Base-by-base conservation (phyloP, 495 filamentous ascomycete genomes). In the Penicillium mononematosum region DNA sequence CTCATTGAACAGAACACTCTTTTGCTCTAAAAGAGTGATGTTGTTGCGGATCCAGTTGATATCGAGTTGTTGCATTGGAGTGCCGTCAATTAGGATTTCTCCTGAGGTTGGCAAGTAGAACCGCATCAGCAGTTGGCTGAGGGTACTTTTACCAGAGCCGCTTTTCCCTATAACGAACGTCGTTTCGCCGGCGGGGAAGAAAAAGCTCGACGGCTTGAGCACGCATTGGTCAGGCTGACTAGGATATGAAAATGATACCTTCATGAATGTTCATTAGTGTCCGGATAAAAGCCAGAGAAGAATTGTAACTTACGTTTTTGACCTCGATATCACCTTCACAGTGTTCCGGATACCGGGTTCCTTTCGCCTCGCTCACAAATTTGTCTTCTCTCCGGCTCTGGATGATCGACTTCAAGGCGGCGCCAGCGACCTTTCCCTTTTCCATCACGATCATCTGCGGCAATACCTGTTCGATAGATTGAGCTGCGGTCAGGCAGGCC, bases 111-210 rank as follows among this genome's bases (percentile, higher is more conserved):
- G 84, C 10, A 81, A 70, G 63, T 96, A 96, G 64, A 92, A 89
- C 31, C 85, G 80, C 49, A 91, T 72, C 2, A 98, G 75, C 2
- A 98, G 72, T 63, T 90, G 91, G 2, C 86, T 85, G 9, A 98
- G 65, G 0, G 94, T 98, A 64, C 90, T 96, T 68, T 98, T 98
- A 0, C 94, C 94, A 12, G 91, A 96, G 2, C 94, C 94, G 61
- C 91, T 96, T 52, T 79, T 80, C 2, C 94, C 94, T 52, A 97
- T 81, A 7, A 98, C 77, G 59, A 95, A 98, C 4, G 84, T 91
- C 5, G 88, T 86, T 63, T 88, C 75, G 0, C 88, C 85, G 0
- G 88, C 77, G 2, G 83, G 82, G 58, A 98, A 96, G 58, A 78
- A 80, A 45, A 96, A 82, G 16, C 72, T 83, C 2, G 74, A 73